Conservation (phyloP, 1,284 basidiomycete species). For the Hemileia vastatrix region DNA sequence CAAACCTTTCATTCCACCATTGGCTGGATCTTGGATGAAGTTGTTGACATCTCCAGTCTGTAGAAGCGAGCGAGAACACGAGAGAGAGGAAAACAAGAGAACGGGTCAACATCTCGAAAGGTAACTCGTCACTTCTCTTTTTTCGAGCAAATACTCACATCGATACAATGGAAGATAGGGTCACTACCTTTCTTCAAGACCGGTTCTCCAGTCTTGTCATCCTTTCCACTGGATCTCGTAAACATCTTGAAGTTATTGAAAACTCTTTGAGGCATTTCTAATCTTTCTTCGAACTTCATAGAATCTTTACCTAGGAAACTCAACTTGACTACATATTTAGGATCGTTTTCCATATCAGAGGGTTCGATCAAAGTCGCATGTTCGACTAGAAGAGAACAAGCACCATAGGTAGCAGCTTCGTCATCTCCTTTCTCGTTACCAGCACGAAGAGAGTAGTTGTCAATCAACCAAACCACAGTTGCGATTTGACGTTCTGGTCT, state of each 20-base stretch:
- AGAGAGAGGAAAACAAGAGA: background rate
- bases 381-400: conserved; percentile 41
- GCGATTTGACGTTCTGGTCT: conserved; percentile 40
- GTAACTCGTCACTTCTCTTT: background rate
- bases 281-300: conserved; percentile 43
- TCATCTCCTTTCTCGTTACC: conserved; percentile 45
- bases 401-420: conserved; percentile 43
- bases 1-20: conserved; percentile 39
- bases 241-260: conserved; percentile 43
- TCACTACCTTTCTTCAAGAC: too few species aligned
- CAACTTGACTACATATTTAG: conserved; percentile 30
- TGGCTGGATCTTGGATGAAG: conserved; percentile 34
- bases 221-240: conserved; percentile 36
- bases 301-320: conserved; percentile 43
- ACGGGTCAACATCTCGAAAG: background rate
- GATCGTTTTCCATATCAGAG: conserved; percentile 22
- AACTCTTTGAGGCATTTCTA: conserved; percentile 36
- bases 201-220: too few species aligned
- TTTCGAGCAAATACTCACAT: background rate
- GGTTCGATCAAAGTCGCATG: conserved; percentile 36
- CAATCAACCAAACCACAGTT: conserved; percentile 44
- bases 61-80: too few species aligned
- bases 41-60: conserved; percentile 38
- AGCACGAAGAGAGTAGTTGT: conserved; percentile 43
- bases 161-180: too few species aligned